phyloP scores from a whole-genome alignment of 768 basidiomycete genomes.

The Phylloporus sp. region DNA sequence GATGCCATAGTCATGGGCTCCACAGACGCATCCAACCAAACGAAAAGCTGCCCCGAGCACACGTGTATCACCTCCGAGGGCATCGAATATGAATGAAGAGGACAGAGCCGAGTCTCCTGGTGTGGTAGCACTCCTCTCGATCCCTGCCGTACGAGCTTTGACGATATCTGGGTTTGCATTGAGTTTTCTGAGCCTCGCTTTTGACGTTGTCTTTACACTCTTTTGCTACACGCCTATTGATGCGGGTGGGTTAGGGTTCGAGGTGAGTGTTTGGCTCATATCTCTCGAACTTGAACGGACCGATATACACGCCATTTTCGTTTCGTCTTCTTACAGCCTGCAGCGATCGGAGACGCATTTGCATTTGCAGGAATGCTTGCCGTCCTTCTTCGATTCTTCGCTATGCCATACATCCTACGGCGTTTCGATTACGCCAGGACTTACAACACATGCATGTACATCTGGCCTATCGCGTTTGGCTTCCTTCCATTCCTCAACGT shows the following conservation, averaged over 20 bases:
- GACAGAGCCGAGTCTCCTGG: constrained; percentile 15
- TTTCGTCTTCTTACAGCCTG: constrained; percentile 33
- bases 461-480: constrained; percentile 53
- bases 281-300: neutral
- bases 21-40: constrained; percentile 19
- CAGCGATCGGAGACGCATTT: constrained; percentile 55
- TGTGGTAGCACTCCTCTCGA: constrained; percentile 38
- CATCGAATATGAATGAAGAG: neutral
- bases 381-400: constrained; percentile 44
- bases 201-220: constrained; percentile 63
- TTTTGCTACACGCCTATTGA: constrained; percentile 58
- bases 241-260: constrained; percentile 53
- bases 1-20: neutral
- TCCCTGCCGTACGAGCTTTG: constrained; percentile 50
- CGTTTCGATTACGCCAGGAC: constrained; percentile 43
- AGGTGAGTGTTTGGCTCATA: constrained; percentile 36
- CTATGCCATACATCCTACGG: constrained; percentile 51
- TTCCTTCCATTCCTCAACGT: constrained; percentile 49
- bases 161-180: constrained; percentile 49
- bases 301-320: neutral
- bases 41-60: neutral
- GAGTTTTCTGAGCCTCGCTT: constrained; percentile 50
- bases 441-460: constrained; percentile 48
- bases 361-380: constrained; percentile 48
- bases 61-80: neutral